Evolutionary conservation across 176 grass and related monocot genomes (phyloP), one percentile per base, ranked within the genome.

Genomic region (Elymus sibiricus): DNA sequence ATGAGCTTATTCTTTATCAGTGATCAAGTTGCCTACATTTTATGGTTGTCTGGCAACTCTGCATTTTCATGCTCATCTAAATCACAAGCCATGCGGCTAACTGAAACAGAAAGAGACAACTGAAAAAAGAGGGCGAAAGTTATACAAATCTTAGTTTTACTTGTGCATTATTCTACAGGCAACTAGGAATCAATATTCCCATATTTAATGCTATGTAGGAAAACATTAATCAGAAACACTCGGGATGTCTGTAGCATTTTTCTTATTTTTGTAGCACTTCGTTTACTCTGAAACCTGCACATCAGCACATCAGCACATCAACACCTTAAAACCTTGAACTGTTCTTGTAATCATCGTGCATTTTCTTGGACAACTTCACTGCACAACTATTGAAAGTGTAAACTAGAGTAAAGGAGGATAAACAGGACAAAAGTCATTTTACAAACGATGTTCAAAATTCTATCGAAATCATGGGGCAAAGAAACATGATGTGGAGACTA

Each of bases 21-120:
- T 60, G 49, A 90, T 73, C 37, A 44, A 58, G 27, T 15, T 24
- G 5, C 38, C 26, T 70, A 32, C 15, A 35, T 53, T 74, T 32
- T 63, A 66, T 89, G 75, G n/a, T 89, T 66, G 24, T 80, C 24
- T 55, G 34, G 56, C 58, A 84, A 78, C 65, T 25, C 44, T 63
- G 28, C 24, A 53, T 63, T 84, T 34, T 32, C 29, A 58, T 80
- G 32, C 35, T 80, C 53, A 68, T 32, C 11, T 28, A 66, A 24
- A 47, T 81, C 14, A 47, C 62, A 79, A 73, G 43, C 64, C 81
- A 84, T 29, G 29, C 3, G 64, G 11, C 42, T 74, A 14, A 74
- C 32, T 2, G 40, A 83, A 88, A 72, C 38, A 73, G 5, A 35
- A 19, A 64, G 17, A 32, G 22, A 28, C 11, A 10, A 70, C 46